Evolutionary conservation across 805 yeast genomes (phyloP).

Genomic region (Pichia cabralensis): DNA sequence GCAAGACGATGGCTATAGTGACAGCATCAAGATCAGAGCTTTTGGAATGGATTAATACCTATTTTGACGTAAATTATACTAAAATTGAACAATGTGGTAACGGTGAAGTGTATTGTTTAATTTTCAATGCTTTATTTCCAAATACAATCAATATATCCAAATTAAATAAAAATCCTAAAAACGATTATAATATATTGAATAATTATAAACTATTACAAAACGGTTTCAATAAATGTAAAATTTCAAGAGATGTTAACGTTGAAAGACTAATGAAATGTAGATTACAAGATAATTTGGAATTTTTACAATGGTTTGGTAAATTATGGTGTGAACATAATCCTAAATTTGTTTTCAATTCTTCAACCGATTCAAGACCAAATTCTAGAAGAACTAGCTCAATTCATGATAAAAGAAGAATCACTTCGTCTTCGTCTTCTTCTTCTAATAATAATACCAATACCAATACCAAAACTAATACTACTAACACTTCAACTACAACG

Average conservation of each 20-base stretch:
- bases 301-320: conserved; percentile 83
- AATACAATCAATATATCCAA: conserved; percentile 67
- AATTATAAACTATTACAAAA: conserved; percentile 84
- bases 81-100: conserved; percentile 91
- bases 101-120: conserved; percentile 92
- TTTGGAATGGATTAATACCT: conserved; percentile 72
- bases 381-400: conserved; percentile 6
- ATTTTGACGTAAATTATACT: conserved; percentile 52
- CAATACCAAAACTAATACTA: too few relatives aligned
- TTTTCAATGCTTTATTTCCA: conserved; percentile 74
- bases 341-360: not conserved
- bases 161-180: conserved; percentile 60
- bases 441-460: too few relatives aligned
- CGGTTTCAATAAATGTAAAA: conserved; percentile 59
- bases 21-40: conserved; percentile 82
- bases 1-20: conserved; percentile 17
- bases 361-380: conserved; percentile 5
- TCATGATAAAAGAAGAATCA: not conserved
- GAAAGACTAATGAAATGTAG: conserved; percentile 77
- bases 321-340: conserved; percentile 54
- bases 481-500: too few relatives aligned
- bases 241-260: conserved; percentile 70
- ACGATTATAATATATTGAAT: conserved; percentile 66
- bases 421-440: too few relatives aligned
- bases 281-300: conserved; percentile 89